Evolutionary conservation across 164 flowering plant genomes (phyloP).

Genomic region (Chimonanthus praecox): DNA sequence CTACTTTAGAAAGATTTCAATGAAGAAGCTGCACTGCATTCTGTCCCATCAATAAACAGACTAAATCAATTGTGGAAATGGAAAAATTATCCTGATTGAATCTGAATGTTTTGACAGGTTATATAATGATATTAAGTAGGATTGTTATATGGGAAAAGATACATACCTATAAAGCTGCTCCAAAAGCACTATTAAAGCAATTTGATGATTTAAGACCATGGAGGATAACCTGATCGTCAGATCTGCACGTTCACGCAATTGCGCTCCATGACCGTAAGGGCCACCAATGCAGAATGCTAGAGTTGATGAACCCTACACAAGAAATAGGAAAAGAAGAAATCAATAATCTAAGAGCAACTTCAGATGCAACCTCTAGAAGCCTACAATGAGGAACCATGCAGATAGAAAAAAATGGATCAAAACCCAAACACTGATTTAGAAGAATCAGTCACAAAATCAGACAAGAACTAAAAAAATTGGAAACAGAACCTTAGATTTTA

Average conservation of each 20-base stretch:
- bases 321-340: not conserved
- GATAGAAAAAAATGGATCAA: too few relatives aligned
- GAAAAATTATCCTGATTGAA: not conserved
- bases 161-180: constrained; percentile 83
- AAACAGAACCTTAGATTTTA: too few relatives aligned
- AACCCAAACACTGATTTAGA: too few relatives aligned
- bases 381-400: not conserved
- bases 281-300: constrained; percentile 86
- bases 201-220: constrained; percentile 79
- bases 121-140: not conserved
- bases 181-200: constrained; percentile 67
- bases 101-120: not conserved
- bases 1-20: not conserved
- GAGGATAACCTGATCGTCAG: constrained; percentile 65
- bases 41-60: not conserved
- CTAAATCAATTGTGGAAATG: not conserved
- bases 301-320: constrained; percentile 62
- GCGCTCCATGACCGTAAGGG: constrained; percentile 82
- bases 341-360: not conserved
- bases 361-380: not conserved
- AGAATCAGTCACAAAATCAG: too few relatives aligned
- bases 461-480: too few relatives aligned
- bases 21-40: too few relatives aligned
- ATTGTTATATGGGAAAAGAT: not conserved
- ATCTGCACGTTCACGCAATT: constrained; percentile 63